Percentiles rank a stretch among this genome's conserved stretches.
Conservation (phyloP, 2,329 filamentous ascomycete genomes). For the Ambrosiella xylebori region DNA sequence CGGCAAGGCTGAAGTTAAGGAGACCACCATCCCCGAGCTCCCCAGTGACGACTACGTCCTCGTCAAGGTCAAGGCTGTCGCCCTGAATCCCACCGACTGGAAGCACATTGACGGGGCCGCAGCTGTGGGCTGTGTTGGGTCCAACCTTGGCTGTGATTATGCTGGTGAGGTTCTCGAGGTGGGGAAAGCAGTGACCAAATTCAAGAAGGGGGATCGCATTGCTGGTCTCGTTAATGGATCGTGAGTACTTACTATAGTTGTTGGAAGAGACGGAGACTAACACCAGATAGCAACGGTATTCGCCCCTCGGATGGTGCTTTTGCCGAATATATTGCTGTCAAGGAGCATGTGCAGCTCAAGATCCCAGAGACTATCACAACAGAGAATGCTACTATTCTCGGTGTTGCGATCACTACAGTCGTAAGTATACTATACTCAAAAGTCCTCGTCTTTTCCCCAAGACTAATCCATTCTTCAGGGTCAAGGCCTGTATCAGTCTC, state of each 20-base stretch:
- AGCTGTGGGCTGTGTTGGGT: constrained; percentile 14
- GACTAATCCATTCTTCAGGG: constrained; percentile 22
- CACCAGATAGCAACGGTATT: constrained; percentile 14
- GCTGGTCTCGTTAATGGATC: constrained; percentile 24
- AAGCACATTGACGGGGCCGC: constrained; percentile 19
- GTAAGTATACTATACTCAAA: constrained; percentile 13
- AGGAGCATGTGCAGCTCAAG: constrained; percentile 26
- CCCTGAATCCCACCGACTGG: constrained; percentile 23
- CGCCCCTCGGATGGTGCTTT: constrained; percentile 25
- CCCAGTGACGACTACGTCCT: constrained; percentile 19
- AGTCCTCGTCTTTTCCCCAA: not conserved
- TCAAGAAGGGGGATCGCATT: constrained; percentile 31
- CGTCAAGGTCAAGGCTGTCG: constrained; percentile 22
- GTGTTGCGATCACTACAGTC: constrained; percentile 27
- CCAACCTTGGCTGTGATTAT: constrained; percentile 28
- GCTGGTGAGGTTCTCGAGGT: constrained; percentile 30
- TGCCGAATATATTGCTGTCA: constrained; percentile 23
- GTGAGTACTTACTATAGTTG: constrained; percentile 12
- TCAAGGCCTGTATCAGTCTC: constrained; percentile 31
- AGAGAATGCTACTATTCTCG: constrained; percentile 30
- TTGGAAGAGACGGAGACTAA: not conserved
- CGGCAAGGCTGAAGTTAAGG: constrained; percentile 19
- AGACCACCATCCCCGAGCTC: constrained; percentile 14
- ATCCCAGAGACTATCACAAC: constrained; percentile 28
- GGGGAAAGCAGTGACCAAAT: constrained; percentile 25